Percentiles rank a stretch among this genome's conserved stretches.
These are phyloP conservation scores for Aspergillaceae sp. DNA, from an alignment of 2,329 filamentous ascomycete species.

Conservation along the genomic window DNA sequence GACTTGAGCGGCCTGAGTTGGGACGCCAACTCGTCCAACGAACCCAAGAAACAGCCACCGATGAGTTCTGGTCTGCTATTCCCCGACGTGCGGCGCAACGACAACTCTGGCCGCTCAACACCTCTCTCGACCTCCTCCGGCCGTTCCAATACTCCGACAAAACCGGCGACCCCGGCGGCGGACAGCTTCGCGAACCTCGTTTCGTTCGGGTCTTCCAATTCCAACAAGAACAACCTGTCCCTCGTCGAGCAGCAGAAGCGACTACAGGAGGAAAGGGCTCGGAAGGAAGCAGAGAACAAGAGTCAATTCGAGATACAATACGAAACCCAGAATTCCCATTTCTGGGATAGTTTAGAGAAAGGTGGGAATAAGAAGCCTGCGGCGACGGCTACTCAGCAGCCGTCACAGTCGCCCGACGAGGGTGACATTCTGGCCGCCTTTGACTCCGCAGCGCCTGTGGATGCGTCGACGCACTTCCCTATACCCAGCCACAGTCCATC, in stretches of 20 bases:
- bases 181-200: constrained; percentile 55
- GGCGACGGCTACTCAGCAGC: constrained; percentile 42
- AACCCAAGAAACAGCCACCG: constrained; percentile 28
- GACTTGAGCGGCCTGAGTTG: constrained; percentile 41
- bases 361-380: constrained; percentile 39
- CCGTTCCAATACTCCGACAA: constrained; percentile 28
- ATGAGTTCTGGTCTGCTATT: constrained; percentile 29
- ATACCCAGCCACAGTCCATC: constrained; percentile 31
- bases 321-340: constrained; percentile 56
- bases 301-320: constrained; percentile 68
- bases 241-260: constrained; percentile 58
- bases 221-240: constrained; percentile 60
- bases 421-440: constrained; percentile 56
- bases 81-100: constrained; percentile 28
- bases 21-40: constrained; percentile 27
- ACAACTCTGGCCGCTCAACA: constrained; percentile 36
- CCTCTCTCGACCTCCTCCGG: constrained; percentile 28
- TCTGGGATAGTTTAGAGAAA: constrained; percentile 65
- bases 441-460: constrained; percentile 50
- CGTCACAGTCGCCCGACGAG: constrained; percentile 43
- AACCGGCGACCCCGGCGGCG: constrained; percentile 34
- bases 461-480: constrained; percentile 52
- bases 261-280: constrained; percentile 65
- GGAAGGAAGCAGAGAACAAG: constrained; percentile 65
- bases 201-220: constrained; percentile 46